A percentile compares a stretch with the other conserved stretches of the same genome.
Conservation (phyloP, 1,284 basidiomycete species). For the Sanguinoderma infundibulare region DNA sequence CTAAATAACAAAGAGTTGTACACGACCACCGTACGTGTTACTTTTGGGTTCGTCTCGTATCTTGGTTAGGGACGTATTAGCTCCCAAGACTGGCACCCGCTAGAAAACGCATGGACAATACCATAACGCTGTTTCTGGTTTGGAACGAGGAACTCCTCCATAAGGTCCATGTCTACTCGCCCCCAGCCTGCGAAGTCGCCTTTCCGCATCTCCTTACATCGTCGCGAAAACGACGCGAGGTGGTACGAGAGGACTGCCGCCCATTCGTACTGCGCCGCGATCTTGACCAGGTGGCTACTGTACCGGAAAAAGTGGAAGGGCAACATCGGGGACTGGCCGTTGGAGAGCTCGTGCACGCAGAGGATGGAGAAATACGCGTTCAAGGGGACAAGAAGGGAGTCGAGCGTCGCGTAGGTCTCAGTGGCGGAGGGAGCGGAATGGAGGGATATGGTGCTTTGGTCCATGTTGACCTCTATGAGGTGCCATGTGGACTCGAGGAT, state of each 20-base stretch:
- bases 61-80: slow-evolving; percentile 21
- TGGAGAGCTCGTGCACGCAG: slow-evolving; percentile 33
- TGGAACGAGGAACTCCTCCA: slow-evolving; percentile 38
- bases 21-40: slow-evolving; percentile 4
- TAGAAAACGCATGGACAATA: slow-evolving; percentile 22
- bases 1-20: slow-evolving; percentile 8
- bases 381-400: slow-evolving; percentile 40
- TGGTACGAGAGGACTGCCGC: slow-evolving; percentile 39
- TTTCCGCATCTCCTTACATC: slow-evolving; percentile 38
- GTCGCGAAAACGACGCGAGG: slow-evolving; percentile 36
- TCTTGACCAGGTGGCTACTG: slow-evolving; percentile 37
- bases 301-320: slow-evolving; percentile 38
- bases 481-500: slow-evolving; percentile 37
- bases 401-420: slow-evolving; percentile 37
- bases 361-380: slow-evolving; percentile 41
- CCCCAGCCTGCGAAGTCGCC: slow-evolving; percentile 38
- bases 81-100: slow-evolving; percentile 19
- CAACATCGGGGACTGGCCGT: slow-evolving; percentile 32
- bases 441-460: slow-evolving; percentile 32
- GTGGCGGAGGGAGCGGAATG: slow-evolving; percentile 31
- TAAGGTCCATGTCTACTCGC: slow-evolving; percentile 36
- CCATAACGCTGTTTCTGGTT: slow-evolving; percentile 32
- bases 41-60: slow-evolving; percentile 21
- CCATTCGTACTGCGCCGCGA: slow-evolving; percentile 39
- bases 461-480: slow-evolving; percentile 34